These are phyloP conservation scores for Trypanosoma boissoni DNA, from an alignment of 208 protist genomes.

Conservation along the genomic window DNA sequence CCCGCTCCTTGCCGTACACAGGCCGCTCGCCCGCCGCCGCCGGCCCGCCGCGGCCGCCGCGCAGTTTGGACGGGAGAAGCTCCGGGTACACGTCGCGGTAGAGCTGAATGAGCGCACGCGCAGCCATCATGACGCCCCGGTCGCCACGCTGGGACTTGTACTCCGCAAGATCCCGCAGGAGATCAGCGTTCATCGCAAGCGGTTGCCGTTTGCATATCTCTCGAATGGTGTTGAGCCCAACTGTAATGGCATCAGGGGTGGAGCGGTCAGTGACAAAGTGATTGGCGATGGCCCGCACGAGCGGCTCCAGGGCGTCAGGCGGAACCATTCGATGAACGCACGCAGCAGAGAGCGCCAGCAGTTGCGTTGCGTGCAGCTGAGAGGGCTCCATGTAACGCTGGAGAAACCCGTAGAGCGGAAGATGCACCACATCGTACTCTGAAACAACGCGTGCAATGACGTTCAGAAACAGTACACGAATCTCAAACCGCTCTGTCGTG, in stretches of 20 bases:
- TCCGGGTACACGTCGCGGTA: conserved; percentile 94
- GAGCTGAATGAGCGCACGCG: conserved; percentile 93
- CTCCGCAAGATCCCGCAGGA: conserved; percentile 93
- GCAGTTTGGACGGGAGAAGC: conserved; percentile 93
- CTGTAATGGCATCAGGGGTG: conserved; percentile 91
- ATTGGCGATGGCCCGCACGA: conserved; percentile 94
- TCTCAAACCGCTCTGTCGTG: conserved; percentile 94
- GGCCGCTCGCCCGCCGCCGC: conserved; percentile 30
- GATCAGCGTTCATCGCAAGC: conserved; percentile 89
- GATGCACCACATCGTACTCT: conserved; percentile 94
- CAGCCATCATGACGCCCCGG: conserved; percentile 95
- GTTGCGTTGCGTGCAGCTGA: conserved; percentile 94
- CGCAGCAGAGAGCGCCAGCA: conserved; percentile 95
- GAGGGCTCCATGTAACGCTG: conserved; percentile 96
- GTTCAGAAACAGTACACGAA: conserved; percentile 95
- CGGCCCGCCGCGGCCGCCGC: conserved; percentile 59
- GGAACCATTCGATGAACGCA: conserved; percentile 94
- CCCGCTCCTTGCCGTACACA: conserved; percentile 63
- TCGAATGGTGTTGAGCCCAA: conserved; percentile 96
- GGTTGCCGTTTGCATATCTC: conserved; percentile 95
- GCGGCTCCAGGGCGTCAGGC: conserved; percentile 89
- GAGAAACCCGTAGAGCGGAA: conserved; percentile 96
- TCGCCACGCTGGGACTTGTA: conserved; percentile 94
- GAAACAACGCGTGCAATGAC: conserved; percentile 94
- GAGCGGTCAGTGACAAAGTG: conserved; percentile 96